These are phyloP conservation scores for Xylaria palmicola DNA, from an alignment of 495 filamentous ascomycete genomes.

Conservation along the genomic window DNA sequence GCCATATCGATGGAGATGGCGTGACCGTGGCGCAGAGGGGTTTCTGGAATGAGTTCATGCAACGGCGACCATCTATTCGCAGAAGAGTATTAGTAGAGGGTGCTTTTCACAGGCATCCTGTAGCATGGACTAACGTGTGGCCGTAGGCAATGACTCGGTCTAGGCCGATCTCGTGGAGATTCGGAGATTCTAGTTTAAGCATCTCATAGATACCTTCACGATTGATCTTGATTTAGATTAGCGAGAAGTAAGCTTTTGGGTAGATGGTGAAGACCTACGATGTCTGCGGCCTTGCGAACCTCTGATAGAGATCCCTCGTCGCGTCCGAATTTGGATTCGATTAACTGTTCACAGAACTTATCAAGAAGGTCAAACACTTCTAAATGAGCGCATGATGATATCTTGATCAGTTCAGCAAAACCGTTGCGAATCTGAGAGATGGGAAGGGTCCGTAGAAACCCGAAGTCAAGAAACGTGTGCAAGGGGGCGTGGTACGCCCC, in stretches of 20 bases:
- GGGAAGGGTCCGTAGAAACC: slow-evolving; percentile 59
- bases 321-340: slow-evolving; percentile 56
- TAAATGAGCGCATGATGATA: slow-evolving; percentile 61
- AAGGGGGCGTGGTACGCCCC: slow-evolving; percentile 66
- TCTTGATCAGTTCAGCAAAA: slow-evolving; percentile 67
- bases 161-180: slow-evolving; percentile 62
- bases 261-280: slow-evolving; percentile 12
- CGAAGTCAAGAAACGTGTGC: slow-evolving; percentile 66
- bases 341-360: slow-evolving; percentile 59
- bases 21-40: slow-evolving; percentile 62
- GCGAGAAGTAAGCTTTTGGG: not conserved
- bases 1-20: slow-evolving; percentile 70
- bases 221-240: slow-evolving; percentile 46
- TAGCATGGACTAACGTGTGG: slow-evolving; percentile 50
- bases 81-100: not conserved
- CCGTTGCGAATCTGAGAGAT: slow-evolving; percentile 62
- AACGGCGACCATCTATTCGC: slow-evolving; percentile 57
- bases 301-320: slow-evolving; percentile 46
- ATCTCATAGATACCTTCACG: slow-evolving; percentile 59
- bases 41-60: slow-evolving; percentile 60
- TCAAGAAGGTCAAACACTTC: slow-evolving; percentile 60
- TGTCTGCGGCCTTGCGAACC: slow-evolving; percentile 54
- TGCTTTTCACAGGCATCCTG: not conserved
- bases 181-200: slow-evolving; percentile 63
- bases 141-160: slow-evolving; percentile 68